Conservation (phyloP, 345 rosid species). For the Balakata baccata region DNA sequence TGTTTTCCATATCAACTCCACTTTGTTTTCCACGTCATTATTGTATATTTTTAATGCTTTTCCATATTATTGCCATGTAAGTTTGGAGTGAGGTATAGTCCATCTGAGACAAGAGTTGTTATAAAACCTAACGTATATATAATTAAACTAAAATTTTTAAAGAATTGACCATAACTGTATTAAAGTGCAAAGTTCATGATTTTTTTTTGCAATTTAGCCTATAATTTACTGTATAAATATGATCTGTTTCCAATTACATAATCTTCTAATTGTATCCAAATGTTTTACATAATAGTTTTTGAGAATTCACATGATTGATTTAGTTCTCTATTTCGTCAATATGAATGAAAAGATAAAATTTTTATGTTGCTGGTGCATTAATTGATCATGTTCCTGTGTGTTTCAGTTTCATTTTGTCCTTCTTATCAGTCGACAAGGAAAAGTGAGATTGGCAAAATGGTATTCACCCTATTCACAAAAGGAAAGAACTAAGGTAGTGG, state of each 20-base stretch:
- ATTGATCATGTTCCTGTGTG: not conserved
- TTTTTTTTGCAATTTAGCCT: too few relatives aligned
- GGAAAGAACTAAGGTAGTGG: conserved; percentile 69
- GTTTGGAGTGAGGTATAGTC: too few relatives aligned
- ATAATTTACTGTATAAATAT: not conserved
- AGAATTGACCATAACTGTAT: too few relatives aligned
- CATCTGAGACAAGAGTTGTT: too few relatives aligned
- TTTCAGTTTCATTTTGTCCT: conserved; percentile 83
- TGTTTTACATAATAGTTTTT: not conserved
- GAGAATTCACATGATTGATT: not conserved
- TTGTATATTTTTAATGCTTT: too few relatives aligned
- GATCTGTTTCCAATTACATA: not conserved
- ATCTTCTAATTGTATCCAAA: not conserved
- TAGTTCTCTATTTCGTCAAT: not conserved
- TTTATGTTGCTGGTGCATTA: not conserved
- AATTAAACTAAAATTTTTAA: too few relatives aligned
- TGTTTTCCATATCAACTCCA: too few relatives aligned
- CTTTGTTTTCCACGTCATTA: too few relatives aligned
- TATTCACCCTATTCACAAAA: conserved; percentile 93
- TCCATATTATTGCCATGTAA: too few relatives aligned
- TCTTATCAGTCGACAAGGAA: conserved; percentile 94
- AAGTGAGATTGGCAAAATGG: conserved; percentile 95
- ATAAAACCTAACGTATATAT: too few relatives aligned
- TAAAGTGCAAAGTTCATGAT: too few relatives aligned
- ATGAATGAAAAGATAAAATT: not conserved